Conservation (phyloP, 306 rosid genomes). For the Hylodesmum podocarpum region DNA sequence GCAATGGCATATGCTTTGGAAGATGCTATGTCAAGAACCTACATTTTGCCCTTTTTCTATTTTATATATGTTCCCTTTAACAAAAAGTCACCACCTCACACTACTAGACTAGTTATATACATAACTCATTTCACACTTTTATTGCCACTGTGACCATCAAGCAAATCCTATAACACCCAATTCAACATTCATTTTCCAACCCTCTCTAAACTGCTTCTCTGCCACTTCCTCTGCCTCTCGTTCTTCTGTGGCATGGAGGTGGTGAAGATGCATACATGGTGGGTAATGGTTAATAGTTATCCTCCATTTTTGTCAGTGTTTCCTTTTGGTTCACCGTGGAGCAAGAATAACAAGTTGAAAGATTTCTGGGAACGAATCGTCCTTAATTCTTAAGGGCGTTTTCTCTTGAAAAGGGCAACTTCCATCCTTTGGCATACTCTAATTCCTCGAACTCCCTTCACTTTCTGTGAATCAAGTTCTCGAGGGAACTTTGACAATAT, state of each 20-base stretch:
- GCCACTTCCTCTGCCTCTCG: constrained; percentile 36
- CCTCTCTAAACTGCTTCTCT: constrained; percentile 44
- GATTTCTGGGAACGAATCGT: constrained; percentile 39
- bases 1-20: constrained; percentile 73
- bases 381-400: constrained; percentile 45
- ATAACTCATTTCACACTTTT: constrained; percentile 54
- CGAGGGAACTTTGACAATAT: constrained; percentile 21
- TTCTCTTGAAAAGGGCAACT: constrained; percentile 78
- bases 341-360: constrained; percentile 20
- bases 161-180: constrained; percentile 53
- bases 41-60: constrained; percentile 29
- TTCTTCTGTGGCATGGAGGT: constrained; percentile 32
- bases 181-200: constrained; percentile 40
- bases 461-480: constrained; percentile 24
- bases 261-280: constrained; percentile 13
- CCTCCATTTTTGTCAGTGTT: not conserved
- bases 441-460: constrained; percentile 34
- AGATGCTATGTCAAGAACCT: constrained; percentile 59
- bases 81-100: constrained; percentile 40
- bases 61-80: constrained; percentile 33
- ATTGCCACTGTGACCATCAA: constrained; percentile 45
- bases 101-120: constrained; percentile 18
- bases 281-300: constrained; percentile 8
- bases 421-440: constrained; percentile 88
- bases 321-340: not conserved